phyloP scores from a whole-genome alignment of 441 rosid species.

The Raphanus hybrid region DNA sequence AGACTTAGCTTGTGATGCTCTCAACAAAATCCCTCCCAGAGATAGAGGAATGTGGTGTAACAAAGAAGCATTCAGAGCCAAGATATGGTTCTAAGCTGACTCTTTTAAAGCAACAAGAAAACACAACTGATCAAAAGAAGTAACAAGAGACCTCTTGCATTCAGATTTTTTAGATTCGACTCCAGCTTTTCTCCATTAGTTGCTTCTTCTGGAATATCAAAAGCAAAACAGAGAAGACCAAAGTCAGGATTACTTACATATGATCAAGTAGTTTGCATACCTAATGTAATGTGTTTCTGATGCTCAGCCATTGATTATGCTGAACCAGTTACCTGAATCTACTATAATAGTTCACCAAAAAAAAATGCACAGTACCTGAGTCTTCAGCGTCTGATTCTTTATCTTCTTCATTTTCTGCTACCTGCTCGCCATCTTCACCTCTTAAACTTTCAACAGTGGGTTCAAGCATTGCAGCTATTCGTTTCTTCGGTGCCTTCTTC shows the following conservation, averaged over 20 bases:
- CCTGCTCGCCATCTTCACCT: slow-evolving; percentile 64
- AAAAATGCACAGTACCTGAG: slow-evolving; percentile 51
- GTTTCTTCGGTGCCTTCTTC: slow-evolving; percentile 83
- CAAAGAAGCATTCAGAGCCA: background rate
- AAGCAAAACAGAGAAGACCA: background rate
- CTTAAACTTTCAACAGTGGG: slow-evolving; percentile 61
- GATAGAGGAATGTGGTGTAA: slow-evolving; percentile 3
- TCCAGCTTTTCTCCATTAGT: slow-evolving; percentile 64
- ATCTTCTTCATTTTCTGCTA: slow-evolving; percentile 66
- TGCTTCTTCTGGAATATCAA: slow-evolving; percentile 49
- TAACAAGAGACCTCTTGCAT: slow-evolving; percentile 64
- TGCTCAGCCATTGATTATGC: background rate
- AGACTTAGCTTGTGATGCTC: background rate
- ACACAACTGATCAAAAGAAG: slow-evolving; percentile 8
- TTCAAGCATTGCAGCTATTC: slow-evolving; percentile 81
- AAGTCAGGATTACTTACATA: slow-evolving; percentile 21
- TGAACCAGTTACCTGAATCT: slow-evolving; percentile 16
- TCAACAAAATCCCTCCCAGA: slow-evolving; percentile 15
- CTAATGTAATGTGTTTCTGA: background rate
- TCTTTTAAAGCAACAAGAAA: slow-evolving; percentile 8
- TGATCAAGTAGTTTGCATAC: slow-evolving; percentile 1
- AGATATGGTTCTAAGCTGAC: background rate
- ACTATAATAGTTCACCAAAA: slow-evolving; percentile 11
- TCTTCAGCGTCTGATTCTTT: slow-evolving; percentile 68
- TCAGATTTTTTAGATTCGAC: slow-evolving; percentile 71